Evolutionary conservation across 192 early-diverging fungal genomes (phyloP).

Genomic region (Backusella morwellensis): DNA sequence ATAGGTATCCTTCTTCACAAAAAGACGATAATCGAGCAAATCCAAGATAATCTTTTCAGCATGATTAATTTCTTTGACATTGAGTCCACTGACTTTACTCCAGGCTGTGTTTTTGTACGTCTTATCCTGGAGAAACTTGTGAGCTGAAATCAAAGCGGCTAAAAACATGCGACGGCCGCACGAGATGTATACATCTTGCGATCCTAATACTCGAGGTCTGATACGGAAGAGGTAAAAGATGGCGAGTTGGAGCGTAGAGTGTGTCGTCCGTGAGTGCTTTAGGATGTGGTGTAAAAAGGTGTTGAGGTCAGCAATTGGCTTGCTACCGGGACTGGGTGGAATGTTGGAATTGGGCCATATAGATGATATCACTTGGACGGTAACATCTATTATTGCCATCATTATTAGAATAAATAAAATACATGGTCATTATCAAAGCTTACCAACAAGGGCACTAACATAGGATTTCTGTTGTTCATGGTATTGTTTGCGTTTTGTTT

Average conservation of each 20-base stretch:
- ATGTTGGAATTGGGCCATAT: slow-evolving; percentile 45
- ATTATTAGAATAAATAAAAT: background rate
- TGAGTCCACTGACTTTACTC: slow-evolving; percentile 86
- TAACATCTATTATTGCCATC: slow-evolving; percentile 36
- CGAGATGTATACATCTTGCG: slow-evolving; percentile 41
- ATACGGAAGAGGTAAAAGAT: slow-evolving; percentile 51
- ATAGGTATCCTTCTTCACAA: slow-evolving; percentile 47
- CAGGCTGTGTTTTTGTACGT: slow-evolving; percentile 87
- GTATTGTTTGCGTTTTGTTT: slow-evolving; percentile 12
- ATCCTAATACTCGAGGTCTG: slow-evolving; percentile 18
- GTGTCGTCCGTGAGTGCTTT: slow-evolving; percentile 54
- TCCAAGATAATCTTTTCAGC: slow-evolving; percentile 80
- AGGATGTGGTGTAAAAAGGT: slow-evolving; percentile 55
- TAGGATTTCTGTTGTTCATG: slow-evolving; percentile 16
- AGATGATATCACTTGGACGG: slow-evolving; percentile 52
- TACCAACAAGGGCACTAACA: slow-evolving; percentile 20
- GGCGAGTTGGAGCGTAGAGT: slow-evolving; percentile 61
- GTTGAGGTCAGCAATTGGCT: slow-evolving; percentile 47
- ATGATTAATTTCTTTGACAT: slow-evolving; percentile 75
- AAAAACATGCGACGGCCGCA: slow-evolving; percentile 85
- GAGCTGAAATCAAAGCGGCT: slow-evolving; percentile 80
- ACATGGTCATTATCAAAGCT: background rate
- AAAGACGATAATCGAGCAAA: slow-evolving; percentile 78
- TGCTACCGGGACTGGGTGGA: slow-evolving; percentile 16
- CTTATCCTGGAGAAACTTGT: slow-evolving; percentile 86